These are phyloP conservation scores for Teunomyces lycoperdinae DNA, from an alignment of 805 yeast species.

Conservation along the genomic window DNA sequence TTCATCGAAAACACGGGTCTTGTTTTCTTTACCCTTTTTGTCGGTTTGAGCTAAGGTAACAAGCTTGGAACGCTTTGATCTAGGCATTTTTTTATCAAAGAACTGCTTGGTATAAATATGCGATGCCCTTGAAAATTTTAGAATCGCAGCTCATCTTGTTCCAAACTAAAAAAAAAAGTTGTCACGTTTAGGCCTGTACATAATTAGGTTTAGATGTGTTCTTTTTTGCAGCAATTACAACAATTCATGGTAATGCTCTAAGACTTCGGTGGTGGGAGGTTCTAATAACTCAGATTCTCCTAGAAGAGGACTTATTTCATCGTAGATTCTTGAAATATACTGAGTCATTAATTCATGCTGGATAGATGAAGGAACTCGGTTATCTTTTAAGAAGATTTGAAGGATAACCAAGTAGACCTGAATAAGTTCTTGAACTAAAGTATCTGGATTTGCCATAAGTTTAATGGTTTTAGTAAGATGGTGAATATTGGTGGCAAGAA, in stretches of 20 bases:
- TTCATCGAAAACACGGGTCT: constrained; percentile 87
- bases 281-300: neutral
- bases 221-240: constrained; percentile 2
- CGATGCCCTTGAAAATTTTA: constrained; percentile 5
- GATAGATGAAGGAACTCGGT: constrained; percentile 13
- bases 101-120: neutral
- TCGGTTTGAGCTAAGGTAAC: constrained; percentile 95
- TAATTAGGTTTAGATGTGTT: neutral
- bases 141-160: constrained; percentile 23
- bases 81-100: constrained; percentile 66
- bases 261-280: constrained; percentile 1
- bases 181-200: constrained; percentile 9
- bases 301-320: neutral
- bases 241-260: neutral
- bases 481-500: neutral
- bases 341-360: constrained; percentile 15
- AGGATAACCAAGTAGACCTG: constrained; percentile 13
- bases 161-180: constrained; percentile 8
- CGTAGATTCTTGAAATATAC: constrained; percentile 7
- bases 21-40: constrained; percentile 91
- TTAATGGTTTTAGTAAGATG: neutral
- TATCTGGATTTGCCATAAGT: neutral
- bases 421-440: constrained; percentile 8
- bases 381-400: constrained; percentile 11
- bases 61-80: constrained; percentile 94